phyloP scores from a whole-genome alignment of 805 yeast genomes.

The Pichia ethanolica region DNA sequence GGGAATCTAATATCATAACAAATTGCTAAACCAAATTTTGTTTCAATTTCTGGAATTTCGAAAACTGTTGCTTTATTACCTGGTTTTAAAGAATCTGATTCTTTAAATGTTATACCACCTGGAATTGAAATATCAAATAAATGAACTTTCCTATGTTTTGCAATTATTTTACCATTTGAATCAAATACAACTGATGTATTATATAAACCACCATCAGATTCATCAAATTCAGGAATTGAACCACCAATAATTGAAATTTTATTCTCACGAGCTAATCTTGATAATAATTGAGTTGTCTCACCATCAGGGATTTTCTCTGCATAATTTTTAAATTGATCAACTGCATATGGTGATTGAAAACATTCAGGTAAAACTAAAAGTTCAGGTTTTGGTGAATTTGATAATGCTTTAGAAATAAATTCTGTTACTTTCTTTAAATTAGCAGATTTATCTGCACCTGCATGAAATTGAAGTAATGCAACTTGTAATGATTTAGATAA shows the following conservation, averaged over 20 bases:
- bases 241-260: slow-evolving; percentile 77
- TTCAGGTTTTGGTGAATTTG: slow-evolving; percentile 48
- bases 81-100: slow-evolving; percentile 64
- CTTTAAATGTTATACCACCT: slow-evolving; percentile 81
- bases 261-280: slow-evolving; percentile 58
- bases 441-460: slow-evolving; percentile 73
- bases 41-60: slow-evolving; percentile 53
- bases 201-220: slow-evolving; percentile 46
- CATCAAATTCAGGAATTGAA: slow-evolving; percentile 75
- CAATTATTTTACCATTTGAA: slow-evolving; percentile 68
- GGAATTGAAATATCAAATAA: slow-evolving; percentile 91
- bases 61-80: slow-evolving; percentile 80
- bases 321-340: slow-evolving; percentile 75
- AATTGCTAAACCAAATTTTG: slow-evolving; percentile 72
- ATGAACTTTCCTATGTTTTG: slow-evolving; percentile 86
- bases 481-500: slow-evolving; percentile 53
- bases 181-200: slow-evolving; percentile 71
- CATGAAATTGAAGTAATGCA: slow-evolving; percentile 77
- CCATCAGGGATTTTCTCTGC: slow-evolving; percentile 83
- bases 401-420: slow-evolving; percentile 56
- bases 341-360: slow-evolving; percentile 93
- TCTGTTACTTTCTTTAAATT: slow-evolving; percentile 64
- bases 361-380: slow-evolving; percentile 89
- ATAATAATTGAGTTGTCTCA: slow-evolving; percentile 53
- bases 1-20: slow-evolving; percentile 81